Conservation (phyloP, 2,329 filamentous ascomycete species). For the Tricladium varicosporioides region DNA sequence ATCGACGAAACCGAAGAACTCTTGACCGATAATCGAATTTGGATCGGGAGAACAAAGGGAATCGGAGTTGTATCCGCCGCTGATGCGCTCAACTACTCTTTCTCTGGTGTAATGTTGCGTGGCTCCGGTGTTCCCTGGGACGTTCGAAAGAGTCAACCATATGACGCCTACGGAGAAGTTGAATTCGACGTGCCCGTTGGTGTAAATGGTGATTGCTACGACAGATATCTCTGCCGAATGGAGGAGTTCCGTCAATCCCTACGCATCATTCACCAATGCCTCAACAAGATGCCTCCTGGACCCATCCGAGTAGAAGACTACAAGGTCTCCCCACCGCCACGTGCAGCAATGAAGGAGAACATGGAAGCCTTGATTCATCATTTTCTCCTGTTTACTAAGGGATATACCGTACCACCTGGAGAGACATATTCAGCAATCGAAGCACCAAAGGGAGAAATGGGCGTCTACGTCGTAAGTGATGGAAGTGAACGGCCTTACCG, state of each 20-base stretch:
- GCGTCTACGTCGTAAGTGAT: conserved; percentile 92
- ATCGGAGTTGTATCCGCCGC: conserved; percentile 87
- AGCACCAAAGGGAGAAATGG: conserved; percentile 99
- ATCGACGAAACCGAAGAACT: conserved; percentile 99
- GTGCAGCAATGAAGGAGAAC: conserved; percentile 99
- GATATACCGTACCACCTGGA: conserved; percentile 92
- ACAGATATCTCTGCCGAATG: conserved; percentile 98
- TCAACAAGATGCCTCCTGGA: conserved; percentile 97
- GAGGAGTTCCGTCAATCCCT: conserved; percentile 98
- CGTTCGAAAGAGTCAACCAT: conserved; percentile 92
- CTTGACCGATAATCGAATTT: conserved; percentile 98
- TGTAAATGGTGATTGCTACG: conserved; percentile 97
- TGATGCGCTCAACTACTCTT: conserved; percentile 95
- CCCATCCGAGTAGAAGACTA: conserved; percentile 97
- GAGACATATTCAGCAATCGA: conserved; percentile 98
- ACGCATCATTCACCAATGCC: conserved; percentile 96
- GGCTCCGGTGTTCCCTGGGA: conserved; percentile 96
- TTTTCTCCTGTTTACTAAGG: conserved; percentile 98
- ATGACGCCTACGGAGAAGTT: conserved; percentile 96
- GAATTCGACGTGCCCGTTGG: conserved; percentile 98
- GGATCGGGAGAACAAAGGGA: conserved; percentile 89
- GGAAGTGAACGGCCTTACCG: conserved; percentile 95
- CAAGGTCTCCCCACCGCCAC: conserved; percentile 95
- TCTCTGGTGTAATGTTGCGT: conserved; percentile 96
- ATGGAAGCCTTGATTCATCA: conserved; percentile 99